Evolutionary conservation across 129 eudicot species (phyloP).

Genomic region (Silybum marianum): DNA sequence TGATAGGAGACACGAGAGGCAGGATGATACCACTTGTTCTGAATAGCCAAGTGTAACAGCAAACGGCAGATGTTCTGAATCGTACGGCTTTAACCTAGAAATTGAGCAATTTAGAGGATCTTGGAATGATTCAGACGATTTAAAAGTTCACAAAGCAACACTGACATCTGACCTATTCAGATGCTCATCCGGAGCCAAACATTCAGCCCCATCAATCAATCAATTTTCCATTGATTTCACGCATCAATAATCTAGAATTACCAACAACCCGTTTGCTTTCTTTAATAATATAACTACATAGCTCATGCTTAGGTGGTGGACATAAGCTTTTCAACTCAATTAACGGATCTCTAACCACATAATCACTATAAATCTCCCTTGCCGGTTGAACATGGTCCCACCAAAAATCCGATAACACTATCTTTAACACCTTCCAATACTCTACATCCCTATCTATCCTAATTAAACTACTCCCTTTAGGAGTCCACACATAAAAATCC

Average conservation of each 20-base stretch:
- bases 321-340: constrained; percentile 47
- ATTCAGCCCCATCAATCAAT: constrained; percentile 32
- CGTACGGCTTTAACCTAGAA: neutral
- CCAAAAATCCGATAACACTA: constrained; percentile 88
- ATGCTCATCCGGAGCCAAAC: neutral
- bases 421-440: constrained; percentile 65
- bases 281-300: constrained; percentile 46
- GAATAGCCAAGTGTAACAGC: neutral
- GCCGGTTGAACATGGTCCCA: constrained; percentile 77
- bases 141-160: neutral
- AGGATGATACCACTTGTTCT: neutral
- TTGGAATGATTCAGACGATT: neutral
- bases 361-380: constrained; percentile 50
- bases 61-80: neutral
- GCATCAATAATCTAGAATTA: constrained; percentile 58
- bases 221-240: constrained; percentile 63
- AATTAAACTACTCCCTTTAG: constrained; percentile 79
- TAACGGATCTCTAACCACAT: constrained; percentile 57
- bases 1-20: neutral
- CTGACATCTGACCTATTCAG: neutral
- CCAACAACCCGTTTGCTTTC: constrained; percentile 62
- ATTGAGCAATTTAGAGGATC: neutral
- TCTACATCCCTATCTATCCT: constrained; percentile 67
- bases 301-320: constrained; percentile 76
- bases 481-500: constrained; percentile 91